Percentiles rank a stretch among this genome's conserved stretches.
Conservation (phyloP, 345 rosid species). For the Camelina sativa region DNA sequence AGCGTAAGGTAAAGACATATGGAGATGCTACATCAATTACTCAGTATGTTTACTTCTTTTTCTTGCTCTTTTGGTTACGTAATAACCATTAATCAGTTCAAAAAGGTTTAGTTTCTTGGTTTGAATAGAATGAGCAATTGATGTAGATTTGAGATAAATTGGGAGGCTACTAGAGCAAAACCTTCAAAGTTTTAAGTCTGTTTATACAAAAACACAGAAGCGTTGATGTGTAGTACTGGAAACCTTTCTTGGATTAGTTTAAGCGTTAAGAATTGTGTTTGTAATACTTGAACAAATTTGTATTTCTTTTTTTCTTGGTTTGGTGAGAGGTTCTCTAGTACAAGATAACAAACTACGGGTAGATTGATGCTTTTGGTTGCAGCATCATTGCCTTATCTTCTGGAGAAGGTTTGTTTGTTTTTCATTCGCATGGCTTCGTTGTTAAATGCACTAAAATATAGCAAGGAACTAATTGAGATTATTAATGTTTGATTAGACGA, state of each 20-base stretch:
- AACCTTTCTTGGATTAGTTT: slow-evolving; percentile 9
- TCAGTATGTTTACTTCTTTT: too few species aligned
- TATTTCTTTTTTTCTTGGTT: neutral
- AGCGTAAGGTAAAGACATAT: too few species aligned
- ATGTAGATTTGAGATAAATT: neutral
- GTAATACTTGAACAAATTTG: neutral
- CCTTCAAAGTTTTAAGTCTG: neutral
- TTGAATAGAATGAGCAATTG: too few species aligned
- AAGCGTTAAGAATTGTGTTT: neutral
- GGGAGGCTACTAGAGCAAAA: neutral
- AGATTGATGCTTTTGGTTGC: slow-evolving; percentile 42
- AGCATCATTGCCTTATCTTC: slow-evolving; percentile 40
- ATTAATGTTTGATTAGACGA: too few species aligned
- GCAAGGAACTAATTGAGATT: too few species aligned
- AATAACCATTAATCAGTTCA: too few species aligned
- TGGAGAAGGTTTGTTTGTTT: too few species aligned
- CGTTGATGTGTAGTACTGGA: neutral
- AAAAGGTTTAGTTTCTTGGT: too few species aligned
- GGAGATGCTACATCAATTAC: too few species aligned
- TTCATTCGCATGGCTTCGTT: too few species aligned
- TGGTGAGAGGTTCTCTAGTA: neutral
- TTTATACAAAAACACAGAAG: neutral
- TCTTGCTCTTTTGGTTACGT: too few species aligned
- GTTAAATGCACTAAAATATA: too few species aligned
- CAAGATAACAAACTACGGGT: slow-evolving; percentile 4